Evolutionary conservation across 495 filamentous ascomycete species (phyloP), one percentile per base, ranked within the genome.

Genomic region (Aspergillus avenaceus): DNA sequence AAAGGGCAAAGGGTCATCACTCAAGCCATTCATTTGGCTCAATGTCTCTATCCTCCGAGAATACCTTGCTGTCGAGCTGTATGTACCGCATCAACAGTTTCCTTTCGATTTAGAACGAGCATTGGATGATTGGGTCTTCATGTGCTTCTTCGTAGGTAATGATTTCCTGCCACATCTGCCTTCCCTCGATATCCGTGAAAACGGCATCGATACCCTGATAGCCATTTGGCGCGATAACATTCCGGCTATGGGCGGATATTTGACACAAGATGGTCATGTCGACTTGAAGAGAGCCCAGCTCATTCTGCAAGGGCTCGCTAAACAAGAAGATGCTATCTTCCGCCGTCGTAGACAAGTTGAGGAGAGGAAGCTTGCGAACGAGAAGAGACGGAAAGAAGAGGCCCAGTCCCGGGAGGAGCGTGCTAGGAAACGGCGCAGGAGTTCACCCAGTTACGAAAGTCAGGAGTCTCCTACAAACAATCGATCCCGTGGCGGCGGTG

Each of bases 91-190:
- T 26, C 88, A 90, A 43, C 83, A 84, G 38, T 89, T 90, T 54
- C 83, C 82, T 56, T 89, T 88, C 61, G 90, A 99, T 65, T 74
- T 97, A 24, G 93, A 99, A 64, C 81, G 93, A 56, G 93, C 95
- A n/a, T 76, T 99, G 47, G 93, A 99, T 73, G 93, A 99, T 67
- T 97, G 95, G 93, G 90, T 99, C 13, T 99, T 99, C 69, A 96
- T 99, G 92, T 99, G 93, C 74, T 99, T 95, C 71, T 99, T 99
- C 65, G 93, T 99, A 50, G 93, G 93, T 56, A 99, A 99, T 65
- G 95, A 99, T 75, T 99, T 99, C 72, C 74, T 99, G 56, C 93
- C 93, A 38, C 93, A 99, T 75, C 72, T 99, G 49, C 93, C 93
- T 19, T 95, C 91, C 63, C 77, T 99, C 49, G 93, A 97, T 66